Evolutionary conservation across 2,329 filamentous ascomycete genomes (phyloP), one percentile per base, ranked within the genome.

Genomic region (Pseudogymnoascus sp.): DNA sequence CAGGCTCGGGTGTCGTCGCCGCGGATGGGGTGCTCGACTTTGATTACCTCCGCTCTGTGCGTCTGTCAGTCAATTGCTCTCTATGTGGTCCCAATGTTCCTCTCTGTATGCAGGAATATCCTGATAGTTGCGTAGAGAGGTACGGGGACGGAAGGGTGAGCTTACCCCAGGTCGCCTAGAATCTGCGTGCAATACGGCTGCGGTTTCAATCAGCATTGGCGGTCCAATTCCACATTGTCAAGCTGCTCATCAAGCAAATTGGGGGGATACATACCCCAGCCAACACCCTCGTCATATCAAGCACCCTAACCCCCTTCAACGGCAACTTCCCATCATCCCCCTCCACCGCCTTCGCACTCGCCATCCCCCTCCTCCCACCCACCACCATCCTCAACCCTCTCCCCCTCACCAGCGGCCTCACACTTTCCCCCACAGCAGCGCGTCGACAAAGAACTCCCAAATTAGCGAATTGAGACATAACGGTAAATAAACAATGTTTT

Each of bases 111-210:
- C 65, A 69, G 65, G 71, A 74, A 70, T 69, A 70, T 67, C 67
- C 37, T 41, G 37, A 61, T 36, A n/a, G 63, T 67, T 61, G 25
- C 21, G 43, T 63, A 11, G 41, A 4, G 41, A 28, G 61, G 63
- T 65, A 41, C 60, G 48, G 31, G 41, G 31, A 14, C n/a, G 41
- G 28, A 23, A 65, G 71, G 71, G 65, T 67, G 37, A 7, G 68
- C 86, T 75, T 85, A 96, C 93, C 95, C 95, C 70, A 99, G 83
- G 77, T 99, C 95, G 64, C 93, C 95, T 8, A 99, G 79, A 63
- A 99, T 97, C 76, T 99, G 95, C 39, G 95, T 98, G 72, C 92
- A 97, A 74, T 98, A 98, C 69, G 95, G 95, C 92, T 98, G 72
- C 13, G 31, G 65, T 31, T 8, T 37, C 43, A 62, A 61, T 65